Percentiles rank a stretch among this genome's conserved stretches.
phyloP scores from a whole-genome alignment of 495 filamentous ascomycete genomes.

The Neurospora hispaniola region DNA sequence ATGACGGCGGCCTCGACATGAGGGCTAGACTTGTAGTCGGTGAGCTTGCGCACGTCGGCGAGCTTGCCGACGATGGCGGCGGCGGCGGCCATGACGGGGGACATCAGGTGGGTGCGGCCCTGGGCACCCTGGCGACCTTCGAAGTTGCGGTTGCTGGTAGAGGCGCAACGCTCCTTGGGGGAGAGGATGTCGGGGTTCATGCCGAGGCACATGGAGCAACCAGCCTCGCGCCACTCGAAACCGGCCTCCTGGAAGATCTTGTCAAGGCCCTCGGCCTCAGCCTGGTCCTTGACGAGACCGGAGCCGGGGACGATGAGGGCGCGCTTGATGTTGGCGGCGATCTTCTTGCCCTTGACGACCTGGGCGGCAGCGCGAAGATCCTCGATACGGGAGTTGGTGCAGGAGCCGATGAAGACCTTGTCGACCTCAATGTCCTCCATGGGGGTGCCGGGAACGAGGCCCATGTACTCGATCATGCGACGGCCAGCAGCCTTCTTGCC shows the following conservation, averaged over 20 bases:
- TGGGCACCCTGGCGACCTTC: conserved; percentile 92
- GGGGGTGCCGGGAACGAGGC: conserved; percentile 67
- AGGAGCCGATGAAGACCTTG: conserved; percentile 97
- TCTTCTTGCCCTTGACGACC: conserved; percentile 74
- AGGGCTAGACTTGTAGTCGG: conserved; percentile 47
- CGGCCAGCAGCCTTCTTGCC: conserved; percentile 66
- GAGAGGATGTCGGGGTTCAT: conserved; percentile 99
- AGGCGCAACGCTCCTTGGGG: conserved; percentile 86
- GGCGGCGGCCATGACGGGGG: conserved; percentile 90
- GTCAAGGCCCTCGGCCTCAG: conserved; percentile 85
- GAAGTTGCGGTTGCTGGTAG: conserved; percentile 95
- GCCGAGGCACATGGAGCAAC: conserved; percentile 96
- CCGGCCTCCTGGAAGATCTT: conserved; percentile 85
- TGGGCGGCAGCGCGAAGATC: conserved; percentile 82
- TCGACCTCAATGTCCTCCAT: conserved; percentile 88
- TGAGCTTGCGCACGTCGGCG: conserved; percentile 76
- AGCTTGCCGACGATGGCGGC: conserved; percentile 84
- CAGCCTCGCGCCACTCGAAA: conserved; percentile 96
- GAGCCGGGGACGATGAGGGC: conserved; percentile 96
- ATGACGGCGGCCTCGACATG: conserved; percentile 23
- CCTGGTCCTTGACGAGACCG: conserved; percentile 86
- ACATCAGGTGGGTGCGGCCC: conserved; percentile 92
- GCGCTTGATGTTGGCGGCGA: conserved; percentile 78
- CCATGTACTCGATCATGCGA: conserved; percentile 92
- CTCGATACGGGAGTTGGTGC: conserved; percentile 95